Base-by-base conservation (phyloP, 495 filamentous ascomycete genomes). In the Hypomontagnella submonticulosa region DNA sequence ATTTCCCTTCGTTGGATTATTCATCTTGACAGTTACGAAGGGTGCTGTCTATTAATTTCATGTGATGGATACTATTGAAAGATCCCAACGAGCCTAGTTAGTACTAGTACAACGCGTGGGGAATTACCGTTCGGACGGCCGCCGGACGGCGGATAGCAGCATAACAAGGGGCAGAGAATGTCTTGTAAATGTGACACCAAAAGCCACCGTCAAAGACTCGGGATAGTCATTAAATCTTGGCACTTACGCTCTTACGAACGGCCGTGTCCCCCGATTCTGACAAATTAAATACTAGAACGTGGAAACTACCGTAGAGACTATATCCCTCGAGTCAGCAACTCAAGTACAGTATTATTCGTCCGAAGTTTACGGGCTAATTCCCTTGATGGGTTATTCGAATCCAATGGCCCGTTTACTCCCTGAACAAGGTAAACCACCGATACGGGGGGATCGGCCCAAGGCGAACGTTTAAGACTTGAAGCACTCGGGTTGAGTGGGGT, bases 71-170 rank as follows among this genome's bases (percentile, higher is more conserved):
- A 27, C 23, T 27, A 27, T 27, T 27, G 23, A 6, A 27, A 27
- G 23, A 27, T 27, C 6, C 23, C 6, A 8, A 38, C 36, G 38
- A 53, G 18, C 4, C n/a, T 37, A 23, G 34, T 48, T 67, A 27
- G 23, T 27, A 27, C 23, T 27, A 27, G 6, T 27, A n/a, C n/a
- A 27, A 27, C 23, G 23, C 23, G 2, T 61, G 54, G 59, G 65
- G 54, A 51, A 61, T 36, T 48, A 15, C 56, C 60, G 60, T 57
- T 46, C 60, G 66, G 66, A 60, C 66, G 54, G 52, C 54, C 58
- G 55, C 59, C 65, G 66, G 60, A 63, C 49, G 40, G 38, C 34
- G 41, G 34, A 60, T 59, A 18, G 47, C 44, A 3, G 20, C 30
- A 51, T 12, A 30, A 32, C 58, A 46, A 34, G 49, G 56, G 42